Conservation (phyloP, 83 land plant genomes). For the Picea abies region DNA sequence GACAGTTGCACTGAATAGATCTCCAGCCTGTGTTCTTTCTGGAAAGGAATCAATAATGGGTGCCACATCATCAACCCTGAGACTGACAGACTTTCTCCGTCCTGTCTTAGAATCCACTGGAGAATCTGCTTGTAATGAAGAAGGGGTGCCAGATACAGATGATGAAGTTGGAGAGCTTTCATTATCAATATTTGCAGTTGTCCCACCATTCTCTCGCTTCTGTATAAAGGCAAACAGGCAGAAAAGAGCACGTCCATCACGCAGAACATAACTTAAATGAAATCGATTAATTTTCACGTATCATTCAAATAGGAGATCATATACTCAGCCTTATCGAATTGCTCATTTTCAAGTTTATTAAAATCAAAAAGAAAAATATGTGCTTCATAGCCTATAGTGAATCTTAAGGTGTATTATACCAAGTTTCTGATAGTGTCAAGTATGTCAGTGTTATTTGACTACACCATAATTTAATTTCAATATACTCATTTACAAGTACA, state of each 20-base stretch:
- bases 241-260: not conserved
- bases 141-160: slow-evolving; percentile 42
- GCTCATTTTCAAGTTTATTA: not conserved
- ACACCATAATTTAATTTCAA: not conserved
- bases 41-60: slow-evolving; percentile 42
- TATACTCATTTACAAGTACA: too few relatives aligned
- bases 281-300: not conserved
- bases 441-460: not conserved
- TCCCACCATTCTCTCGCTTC: slow-evolving; percentile 21
- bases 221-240: not conserved
- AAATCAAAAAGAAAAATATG: not conserved
- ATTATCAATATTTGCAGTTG: slow-evolving; percentile 47
- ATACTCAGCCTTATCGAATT: not conserved
- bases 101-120: slow-evolving; percentile 39
- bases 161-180: slow-evolving; percentile 55
- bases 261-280: not conserved
- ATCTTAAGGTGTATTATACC: not conserved
- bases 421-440: not conserved
- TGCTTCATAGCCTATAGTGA: not conserved
- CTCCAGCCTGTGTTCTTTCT: slow-evolving; percentile 89
- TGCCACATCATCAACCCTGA: slow-evolving; percentile 46
- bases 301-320: not conserved
- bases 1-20: slow-evolving; percentile 73
- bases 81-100: slow-evolving; percentile 58
- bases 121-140: slow-evolving; percentile 32